phyloP scores from a whole-genome alignment of 2,329 filamentous ascomycete species.

The Lecanicillium sp. region DNA sequence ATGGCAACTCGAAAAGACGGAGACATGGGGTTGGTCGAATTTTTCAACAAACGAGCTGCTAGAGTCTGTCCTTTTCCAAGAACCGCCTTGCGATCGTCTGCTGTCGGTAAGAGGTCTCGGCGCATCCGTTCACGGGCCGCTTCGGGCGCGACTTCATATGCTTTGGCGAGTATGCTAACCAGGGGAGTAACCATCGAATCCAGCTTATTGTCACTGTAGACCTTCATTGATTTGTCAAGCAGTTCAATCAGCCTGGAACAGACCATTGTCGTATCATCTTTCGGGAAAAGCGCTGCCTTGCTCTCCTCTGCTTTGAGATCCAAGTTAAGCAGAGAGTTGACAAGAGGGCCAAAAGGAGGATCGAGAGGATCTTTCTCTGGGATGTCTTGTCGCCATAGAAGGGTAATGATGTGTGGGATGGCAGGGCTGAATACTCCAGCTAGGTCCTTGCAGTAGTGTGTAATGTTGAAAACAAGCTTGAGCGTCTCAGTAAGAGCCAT shows the following conservation, averaged over 20 bases:
- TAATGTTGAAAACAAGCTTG: constrained; percentile 85
- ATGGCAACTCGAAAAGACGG: constrained; percentile 67
- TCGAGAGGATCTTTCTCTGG: constrained; percentile 60
- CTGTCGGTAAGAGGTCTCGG: constrained; percentile 62
- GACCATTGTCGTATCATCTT: constrained; percentile 48
- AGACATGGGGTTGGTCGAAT: constrained; percentile 65
- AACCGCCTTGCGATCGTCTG: constrained; percentile 66
- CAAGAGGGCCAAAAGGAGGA: constrained; percentile 58
- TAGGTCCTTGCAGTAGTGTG: constrained; percentile 61
- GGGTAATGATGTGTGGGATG: constrained; percentile 59
- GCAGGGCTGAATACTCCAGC: constrained; percentile 55
- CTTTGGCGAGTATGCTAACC: constrained; percentile 60
- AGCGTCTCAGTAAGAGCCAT: constrained; percentile 77
- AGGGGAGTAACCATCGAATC: constrained; percentile 65
- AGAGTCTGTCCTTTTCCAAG: constrained; percentile 70
- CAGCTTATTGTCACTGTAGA: constrained; percentile 60
- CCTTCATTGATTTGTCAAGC: constrained; percentile 55
- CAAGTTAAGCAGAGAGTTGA: constrained; percentile 78
- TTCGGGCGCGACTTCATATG: constrained; percentile 63
- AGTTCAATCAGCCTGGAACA: constrained; percentile 60
- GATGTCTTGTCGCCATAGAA: constrained; percentile 54
- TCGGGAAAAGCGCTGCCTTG: constrained; percentile 56
- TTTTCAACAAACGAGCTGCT: constrained; percentile 65
- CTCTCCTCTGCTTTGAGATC: constrained; percentile 52
- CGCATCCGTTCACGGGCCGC: constrained; percentile 54